Evolutionary conservation across 495 filamentous ascomycete genomes (phyloP), one percentile per base, ranked within the genome.

Genomic region (Annulohypoxylon moriforme): DNA sequence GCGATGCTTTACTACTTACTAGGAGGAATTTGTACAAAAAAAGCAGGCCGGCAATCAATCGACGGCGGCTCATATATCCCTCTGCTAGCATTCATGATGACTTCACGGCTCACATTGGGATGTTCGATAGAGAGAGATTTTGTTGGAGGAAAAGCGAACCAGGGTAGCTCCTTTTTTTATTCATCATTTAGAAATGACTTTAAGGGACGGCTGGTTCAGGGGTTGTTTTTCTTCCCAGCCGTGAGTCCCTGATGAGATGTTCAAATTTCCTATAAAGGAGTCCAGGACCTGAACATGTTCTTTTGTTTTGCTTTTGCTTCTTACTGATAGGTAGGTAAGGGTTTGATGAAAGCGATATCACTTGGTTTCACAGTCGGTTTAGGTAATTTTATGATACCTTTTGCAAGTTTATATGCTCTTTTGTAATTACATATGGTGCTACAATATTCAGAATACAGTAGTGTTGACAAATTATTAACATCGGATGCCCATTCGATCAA

Each of bases 61-160:
- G 60, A 60, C 46, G 60, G 64, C 52, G 40, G 40, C 16, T 20
- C 53, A 52, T 24, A 63, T 18, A 47, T 58, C 60, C 60, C 59
- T 60, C 69, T 10, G 47, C 53, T 40, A 58, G 9, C 55, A 40
- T 25, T 40, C 55, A 60, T 31, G 47, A 72, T 68, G 64, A 68
- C 50, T 72, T 72, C 36, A 72, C 61, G 71, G 71, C 71, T 67
- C 52, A 61, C 61, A 69, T 57, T 27, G 64, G 60, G 59, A 60
- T 68, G 59, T 68, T 68, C 24, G 66, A 67, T 73, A 73, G 66
- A 69, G 52, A 61, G 33, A 62, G n/a, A n/a, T n/a, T 44, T 44
- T n/a, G 61, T 42, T 38, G 71, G 49, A 73, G 66, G 61, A 61
- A 73, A 68, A 65, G 53, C 46, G 65, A 42, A 40, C 44, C 47